Conservation (phyloP, 129 eudicot genomes). For the Chrysanthemum seticuspe region DNA sequence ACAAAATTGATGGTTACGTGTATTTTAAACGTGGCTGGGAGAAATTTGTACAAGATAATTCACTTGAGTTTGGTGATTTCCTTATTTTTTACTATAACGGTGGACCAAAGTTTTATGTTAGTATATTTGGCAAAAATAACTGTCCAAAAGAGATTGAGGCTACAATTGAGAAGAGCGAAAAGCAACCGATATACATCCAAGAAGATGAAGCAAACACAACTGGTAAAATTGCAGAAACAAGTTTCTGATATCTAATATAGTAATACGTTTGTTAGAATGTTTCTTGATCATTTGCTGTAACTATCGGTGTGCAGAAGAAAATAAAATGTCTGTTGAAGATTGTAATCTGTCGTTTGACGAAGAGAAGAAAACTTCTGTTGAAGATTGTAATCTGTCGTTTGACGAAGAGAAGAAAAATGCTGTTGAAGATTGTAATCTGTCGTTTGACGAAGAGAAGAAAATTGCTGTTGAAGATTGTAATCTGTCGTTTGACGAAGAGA, state of each 20-base stretch:
- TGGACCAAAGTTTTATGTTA: constrained; percentile 26
- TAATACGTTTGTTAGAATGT: not conserved
- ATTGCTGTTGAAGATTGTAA: not conserved
- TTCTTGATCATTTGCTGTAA: not conserved
- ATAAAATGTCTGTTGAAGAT: not conserved
- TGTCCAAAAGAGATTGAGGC: constrained; percentile 20
- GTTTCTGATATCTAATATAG: not conserved
- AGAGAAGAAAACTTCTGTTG: not conserved
- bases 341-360: not conserved
- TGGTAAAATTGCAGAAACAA: constrained; percentile 14
- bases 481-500: not conserved
- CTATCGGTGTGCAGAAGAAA: constrained; percentile 9
- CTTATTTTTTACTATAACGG: constrained; percentile 33
- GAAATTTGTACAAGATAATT: constrained; percentile 42
- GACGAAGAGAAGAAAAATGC: not conserved
- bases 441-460: not conserved
- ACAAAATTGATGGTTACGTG: constrained; percentile 27
- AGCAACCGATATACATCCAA: constrained; percentile 1
- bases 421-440: not conserved
- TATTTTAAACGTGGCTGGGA: constrained; percentile 38
- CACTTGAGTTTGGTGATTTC: constrained; percentile 36
- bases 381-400: not conserved
- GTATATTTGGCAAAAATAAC: constrained; percentile 22
- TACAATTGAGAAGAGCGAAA: not conserved
- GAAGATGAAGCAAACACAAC: constrained; percentile 3